Base-by-base conservation (phyloP, 2,329 filamentous ascomycete species). In the Fusarium brachygibbosum region DNA sequence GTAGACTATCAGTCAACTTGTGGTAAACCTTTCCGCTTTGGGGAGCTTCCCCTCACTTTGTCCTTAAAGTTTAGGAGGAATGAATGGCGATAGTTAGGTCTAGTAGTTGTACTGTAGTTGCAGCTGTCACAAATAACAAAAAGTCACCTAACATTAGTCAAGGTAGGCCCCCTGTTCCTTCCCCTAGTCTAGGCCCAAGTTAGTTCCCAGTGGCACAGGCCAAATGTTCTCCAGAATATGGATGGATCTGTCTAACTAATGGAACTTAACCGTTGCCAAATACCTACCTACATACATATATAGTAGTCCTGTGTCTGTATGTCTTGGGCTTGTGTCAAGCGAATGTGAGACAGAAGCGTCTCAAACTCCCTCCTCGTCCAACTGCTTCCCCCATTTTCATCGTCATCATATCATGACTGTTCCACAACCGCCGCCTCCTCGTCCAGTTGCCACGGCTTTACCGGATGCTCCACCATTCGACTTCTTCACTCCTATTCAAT, bases 401-500 rank as follows among this genome's bases (percentile, higher is more conserved):
- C 52, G 48, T 41, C 52, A 34, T 41, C 49, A 45, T 53, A 63
- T 58, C 52, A 66, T 58, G 68, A 59, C 62, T 46, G 50, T 72
- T 65, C 46, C 70, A 49, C 73, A 63, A 55, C 62, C 66, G 55
- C 66, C 35, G 37, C 54, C 34, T 32, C 52, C 46, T 32, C 53
- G 57, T 55, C 72, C 73, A 38, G 34, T 67, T 41, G 48, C 66
- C 53, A 71, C 71, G 42, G 55, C 65, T 52, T 60, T 79, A 45
- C 78, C 78, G 11, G 62, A 71, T 5, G 55, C 61, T 45, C 78
- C 78, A 29, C 38, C 74, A 34, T 42, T 57, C 41, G 72, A 77
- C 63, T 84, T 82, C 73, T 83, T 86, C 71, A 80, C 76, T 40
- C 78, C 81, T 49, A 76, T 78, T 19, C 84, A 88, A 78, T 90